A percentile compares a stretch with the other conserved stretches of the same genome.
Conservation (phyloP, 257 asterid species). For the Przewalskia tangutica region DNA sequence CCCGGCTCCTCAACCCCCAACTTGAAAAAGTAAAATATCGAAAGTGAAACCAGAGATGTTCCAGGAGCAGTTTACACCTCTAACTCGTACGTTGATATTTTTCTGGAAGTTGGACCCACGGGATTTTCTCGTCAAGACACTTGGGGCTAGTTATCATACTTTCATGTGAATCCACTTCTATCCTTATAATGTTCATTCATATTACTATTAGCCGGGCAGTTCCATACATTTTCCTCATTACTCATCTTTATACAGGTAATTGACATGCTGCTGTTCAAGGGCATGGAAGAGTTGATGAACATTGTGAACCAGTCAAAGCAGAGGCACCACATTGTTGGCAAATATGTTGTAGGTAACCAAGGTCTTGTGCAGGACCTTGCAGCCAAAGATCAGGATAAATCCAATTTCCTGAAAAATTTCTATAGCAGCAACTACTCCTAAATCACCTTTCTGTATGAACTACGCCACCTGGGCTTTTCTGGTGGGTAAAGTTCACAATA, state of each 20-base stretch:
- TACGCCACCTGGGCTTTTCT: background rate
- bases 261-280: slow-evolving; percentile 88
- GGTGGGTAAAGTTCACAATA: background rate
- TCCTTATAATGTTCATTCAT: background rate
- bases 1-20: background rate
- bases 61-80: background rate
- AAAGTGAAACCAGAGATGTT: background rate
- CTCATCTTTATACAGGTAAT: slow-evolving; percentile 44
- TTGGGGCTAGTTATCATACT: background rate
- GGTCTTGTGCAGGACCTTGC: slow-evolving; percentile 34
- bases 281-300: slow-evolving; percentile 63
- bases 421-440: slow-evolving; percentile 57
- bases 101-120: background rate
- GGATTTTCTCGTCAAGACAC: background rate
- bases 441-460: background rate
- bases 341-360: slow-evolving; percentile 49
- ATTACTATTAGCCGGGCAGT: background rate
- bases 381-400: slow-evolving; percentile 40
- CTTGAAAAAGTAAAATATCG: background rate
- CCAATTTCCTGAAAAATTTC: slow-evolving; percentile 63
- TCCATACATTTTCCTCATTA: background rate
- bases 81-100: background rate
- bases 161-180: background rate
- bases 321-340: slow-evolving; percentile 89
- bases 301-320: slow-evolving; percentile 85